Percentiles rank a stretch among this genome's conserved stretches.
Evolutionary conservation across 2,329 filamentous ascomycete genomes (phyloP).

Genomic region (Alternaria sp.): DNA sequence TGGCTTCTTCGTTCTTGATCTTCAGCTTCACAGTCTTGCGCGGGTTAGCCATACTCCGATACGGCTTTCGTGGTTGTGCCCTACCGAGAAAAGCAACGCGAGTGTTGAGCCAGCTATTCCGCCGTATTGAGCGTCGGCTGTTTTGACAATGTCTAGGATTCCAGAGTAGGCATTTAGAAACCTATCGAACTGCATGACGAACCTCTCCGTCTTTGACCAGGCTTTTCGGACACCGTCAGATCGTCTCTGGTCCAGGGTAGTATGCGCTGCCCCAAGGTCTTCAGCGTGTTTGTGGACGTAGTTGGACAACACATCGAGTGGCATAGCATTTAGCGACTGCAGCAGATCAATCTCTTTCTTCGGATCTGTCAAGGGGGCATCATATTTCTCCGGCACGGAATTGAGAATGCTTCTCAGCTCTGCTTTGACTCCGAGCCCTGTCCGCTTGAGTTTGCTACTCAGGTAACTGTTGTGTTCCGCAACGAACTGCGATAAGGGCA

Average conservation of each 20-base stretch:
- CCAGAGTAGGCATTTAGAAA: background rate
- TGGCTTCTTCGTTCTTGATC: constrained; percentile 8
- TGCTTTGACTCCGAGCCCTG: background rate
- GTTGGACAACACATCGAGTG: background rate
- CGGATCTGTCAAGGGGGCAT: background rate
- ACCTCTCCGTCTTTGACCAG: background rate
- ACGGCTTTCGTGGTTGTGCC: background rate
- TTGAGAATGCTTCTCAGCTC: background rate
- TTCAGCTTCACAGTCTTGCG: constrained; percentile 12
- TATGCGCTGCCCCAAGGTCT: background rate
- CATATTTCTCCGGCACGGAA: background rate
- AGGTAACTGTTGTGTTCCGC: background rate
- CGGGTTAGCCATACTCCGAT: background rate
- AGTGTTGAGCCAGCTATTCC: background rate
- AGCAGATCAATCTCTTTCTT: background rate
- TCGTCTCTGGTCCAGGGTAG: background rate
- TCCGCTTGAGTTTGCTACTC: background rate
- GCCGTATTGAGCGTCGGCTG: background rate
- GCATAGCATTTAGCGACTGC: background rate
- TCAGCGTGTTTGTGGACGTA: background rate
- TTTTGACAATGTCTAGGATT: background rate
- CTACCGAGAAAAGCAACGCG: background rate
- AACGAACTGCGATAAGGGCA: background rate
- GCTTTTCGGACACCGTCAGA: background rate
- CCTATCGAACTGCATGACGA: background rate